These are phyloP conservation scores for Fusarium pilosicola DNA, from an alignment of 2,329 filamentous ascomycete species.

Conservation along the genomic window DNA sequence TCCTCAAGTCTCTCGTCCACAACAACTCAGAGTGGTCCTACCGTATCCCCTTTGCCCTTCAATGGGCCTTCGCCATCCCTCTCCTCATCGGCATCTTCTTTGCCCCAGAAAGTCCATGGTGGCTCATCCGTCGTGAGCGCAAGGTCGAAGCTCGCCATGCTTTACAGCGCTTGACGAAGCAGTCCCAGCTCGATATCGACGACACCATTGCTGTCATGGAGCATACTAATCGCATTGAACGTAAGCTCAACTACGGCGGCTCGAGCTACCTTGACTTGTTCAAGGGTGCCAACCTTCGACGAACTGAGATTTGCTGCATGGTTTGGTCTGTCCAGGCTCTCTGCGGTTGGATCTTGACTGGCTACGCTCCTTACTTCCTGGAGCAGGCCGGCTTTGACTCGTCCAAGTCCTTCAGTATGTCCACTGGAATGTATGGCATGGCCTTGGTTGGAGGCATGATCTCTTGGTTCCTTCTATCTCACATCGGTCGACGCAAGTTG, in stretches of 20 bases:
- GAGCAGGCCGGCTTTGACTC: slow-evolving; percentile 53
- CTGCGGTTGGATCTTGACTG: slow-evolving; percentile 32
- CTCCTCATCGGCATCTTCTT: slow-evolving; percentile 49
- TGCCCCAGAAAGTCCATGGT: slow-evolving; percentile 54
- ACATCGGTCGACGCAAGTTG: slow-evolving; percentile 52
- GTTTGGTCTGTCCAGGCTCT: slow-evolving; percentile 40
- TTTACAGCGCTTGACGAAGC: slow-evolving; percentile 44
- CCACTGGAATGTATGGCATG: slow-evolving; percentile 51
- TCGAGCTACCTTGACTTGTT: slow-evolving; percentile 33
- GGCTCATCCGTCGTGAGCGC: slow-evolving; percentile 51
- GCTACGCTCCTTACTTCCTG: slow-evolving; percentile 52
- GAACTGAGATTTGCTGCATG: slow-evolving; percentile 44
- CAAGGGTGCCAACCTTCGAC: slow-evolving; percentile 37
- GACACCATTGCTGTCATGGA: slow-evolving; percentile 55
- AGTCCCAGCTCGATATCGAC: slow-evolving; percentile 49
- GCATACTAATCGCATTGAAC: slow-evolving; percentile 55
- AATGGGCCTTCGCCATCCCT: slow-evolving; percentile 53
- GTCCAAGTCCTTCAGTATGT: slow-evolving; percentile 51
- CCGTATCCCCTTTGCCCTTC: slow-evolving; percentile 51
- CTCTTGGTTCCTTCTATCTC: slow-evolving; percentile 53
- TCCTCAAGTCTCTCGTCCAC: slow-evolving; percentile 47
- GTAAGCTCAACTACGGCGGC: slow-evolving; percentile 49
- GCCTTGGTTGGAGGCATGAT: slow-evolving; percentile 53
- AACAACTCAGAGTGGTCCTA: slow-evolving; percentile 42
- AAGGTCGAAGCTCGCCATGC: slow-evolving; percentile 46